These are phyloP conservation scores for Chloris gayana DNA, from an alignment of 176 grass and related monocot genomes.

Conservation along the genomic window DNA sequence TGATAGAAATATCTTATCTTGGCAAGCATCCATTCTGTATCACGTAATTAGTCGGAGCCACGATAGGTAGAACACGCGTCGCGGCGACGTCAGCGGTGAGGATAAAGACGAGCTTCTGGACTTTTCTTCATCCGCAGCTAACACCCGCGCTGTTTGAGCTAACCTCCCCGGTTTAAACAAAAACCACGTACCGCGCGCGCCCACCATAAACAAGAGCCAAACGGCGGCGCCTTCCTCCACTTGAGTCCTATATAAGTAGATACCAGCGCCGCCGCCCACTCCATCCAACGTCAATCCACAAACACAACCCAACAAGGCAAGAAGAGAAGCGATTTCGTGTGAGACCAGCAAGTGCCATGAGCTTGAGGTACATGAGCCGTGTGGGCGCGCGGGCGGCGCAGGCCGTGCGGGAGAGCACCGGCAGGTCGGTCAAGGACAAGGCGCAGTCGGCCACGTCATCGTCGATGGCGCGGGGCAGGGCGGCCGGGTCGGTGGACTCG, in stretches of 20 bases:
- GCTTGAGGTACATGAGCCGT: constrained; percentile 64
- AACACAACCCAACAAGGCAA: not conserved
- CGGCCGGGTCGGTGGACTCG: constrained; percentile 48
- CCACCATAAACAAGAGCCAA: constrained; percentile 2
- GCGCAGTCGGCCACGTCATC: constrained; percentile 45
- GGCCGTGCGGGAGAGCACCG: constrained; percentile 42
- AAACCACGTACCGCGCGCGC: not conserved
- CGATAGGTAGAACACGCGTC: not conserved
- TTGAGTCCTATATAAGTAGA: constrained; percentile 13
- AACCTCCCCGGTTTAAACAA: not conserved
- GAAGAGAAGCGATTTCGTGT: not conserved
- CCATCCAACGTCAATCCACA: not conserved
- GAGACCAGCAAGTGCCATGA: constrained; percentile 44
- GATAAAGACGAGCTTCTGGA: constrained; percentile 27
- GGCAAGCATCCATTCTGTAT: too few relatives aligned
- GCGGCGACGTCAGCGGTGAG: not conserved
- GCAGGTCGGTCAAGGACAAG: constrained; percentile 63
- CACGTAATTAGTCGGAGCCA: not conserved
- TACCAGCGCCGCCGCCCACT: not conserved
- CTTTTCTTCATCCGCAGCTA: not conserved
- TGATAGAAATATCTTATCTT: not conserved
- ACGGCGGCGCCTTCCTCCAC: not conserved
- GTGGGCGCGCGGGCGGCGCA: constrained; percentile 53
- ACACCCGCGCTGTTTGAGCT: constrained; percentile 14
- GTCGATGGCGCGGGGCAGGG: constrained; percentile 22